Conservation (phyloP, 148 eudicot genomes). For the Spergularia marina region DNA sequence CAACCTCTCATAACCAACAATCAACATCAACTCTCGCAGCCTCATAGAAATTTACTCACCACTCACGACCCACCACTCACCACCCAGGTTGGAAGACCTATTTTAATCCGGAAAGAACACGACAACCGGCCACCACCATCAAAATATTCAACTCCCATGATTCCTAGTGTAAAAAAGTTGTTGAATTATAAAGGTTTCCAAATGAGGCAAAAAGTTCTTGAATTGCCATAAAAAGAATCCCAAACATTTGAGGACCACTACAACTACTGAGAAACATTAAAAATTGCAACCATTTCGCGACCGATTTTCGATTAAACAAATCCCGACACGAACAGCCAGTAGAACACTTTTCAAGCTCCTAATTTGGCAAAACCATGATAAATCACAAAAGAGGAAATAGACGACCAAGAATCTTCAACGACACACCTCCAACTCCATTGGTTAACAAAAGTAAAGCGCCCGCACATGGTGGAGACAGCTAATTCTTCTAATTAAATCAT, state of each 20-base stretch:
- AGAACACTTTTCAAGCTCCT: slow-evolving; percentile 13
- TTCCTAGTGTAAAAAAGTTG: background rate
- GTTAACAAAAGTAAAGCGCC: background rate
- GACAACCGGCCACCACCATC: background rate
- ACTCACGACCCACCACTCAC: background rate
- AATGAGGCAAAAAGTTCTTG: background rate
- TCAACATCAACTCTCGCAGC: background rate
- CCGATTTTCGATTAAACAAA: background rate
- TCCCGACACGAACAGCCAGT: slow-evolving; percentile 19
- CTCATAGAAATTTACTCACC: background rate
- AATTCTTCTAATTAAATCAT: slow-evolving; percentile 14
- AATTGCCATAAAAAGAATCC: background rate
- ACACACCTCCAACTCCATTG: too few species aligned
- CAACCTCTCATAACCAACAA: background rate
- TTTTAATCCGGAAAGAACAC: background rate
- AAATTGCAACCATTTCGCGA: background rate
- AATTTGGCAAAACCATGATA: background rate
- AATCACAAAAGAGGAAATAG: background rate
- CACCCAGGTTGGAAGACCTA: background rate
- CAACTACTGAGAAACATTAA: background rate
- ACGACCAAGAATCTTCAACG: slow-evolving; percentile 18
- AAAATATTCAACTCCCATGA: background rate
- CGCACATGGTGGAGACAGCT: slow-evolving; percentile 20
- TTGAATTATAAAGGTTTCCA: slow-evolving; percentile 1
- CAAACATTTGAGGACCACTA: background rate